Evolutionary conservation across 1,284 basidiomycete genomes (phyloP).

Genomic region (Ustilago lituana): DNA sequence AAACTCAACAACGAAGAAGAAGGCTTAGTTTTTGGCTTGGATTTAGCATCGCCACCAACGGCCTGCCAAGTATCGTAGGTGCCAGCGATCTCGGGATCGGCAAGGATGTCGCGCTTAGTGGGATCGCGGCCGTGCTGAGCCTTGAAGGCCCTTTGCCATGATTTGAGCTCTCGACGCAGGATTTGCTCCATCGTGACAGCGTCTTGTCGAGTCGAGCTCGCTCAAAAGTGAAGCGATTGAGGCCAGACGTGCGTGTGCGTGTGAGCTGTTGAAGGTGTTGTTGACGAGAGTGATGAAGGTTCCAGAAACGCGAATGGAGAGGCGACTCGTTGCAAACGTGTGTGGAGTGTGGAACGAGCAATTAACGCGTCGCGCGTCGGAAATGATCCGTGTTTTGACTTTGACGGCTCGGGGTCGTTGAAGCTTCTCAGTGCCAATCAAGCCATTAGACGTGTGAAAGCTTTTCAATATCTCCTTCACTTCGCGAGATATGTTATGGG

Average conservation of each 20-base stretch:
- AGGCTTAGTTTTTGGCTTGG: background rate
- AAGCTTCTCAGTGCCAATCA: no score
- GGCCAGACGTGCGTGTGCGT: background rate
- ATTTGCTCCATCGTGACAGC: slow-evolving; percentile 37
- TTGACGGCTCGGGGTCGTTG: no score
- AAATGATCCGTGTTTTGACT: background rate
- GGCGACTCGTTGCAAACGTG: background rate
- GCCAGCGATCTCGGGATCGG: slow-evolving; percentile 48
- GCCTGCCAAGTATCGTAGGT: slow-evolving; percentile 60
- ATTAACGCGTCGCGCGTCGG: slow-evolving; percentile 29
- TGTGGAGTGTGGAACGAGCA: background rate
- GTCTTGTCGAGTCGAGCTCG: no score
- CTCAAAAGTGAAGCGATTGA: no score
- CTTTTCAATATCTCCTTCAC: background rate
- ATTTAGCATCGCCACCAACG: slow-evolving; percentile 25
- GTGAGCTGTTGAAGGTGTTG: slow-evolving; percentile 3
- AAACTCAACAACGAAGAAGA: background rate
- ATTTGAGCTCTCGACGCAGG: slow-evolving; percentile 49
- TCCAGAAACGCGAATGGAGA: background rate
- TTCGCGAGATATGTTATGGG: no score
- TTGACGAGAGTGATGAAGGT: slow-evolving; percentile 3
- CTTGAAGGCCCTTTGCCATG: slow-evolving; percentile 44
- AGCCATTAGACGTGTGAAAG: no score
- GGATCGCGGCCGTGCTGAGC: slow-evolving; percentile 55
- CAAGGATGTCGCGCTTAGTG: slow-evolving; percentile 54